Evolutionary conservation across 257 asterid genomes (phyloP).

Genomic region (Nicotiana paniculata): DNA sequence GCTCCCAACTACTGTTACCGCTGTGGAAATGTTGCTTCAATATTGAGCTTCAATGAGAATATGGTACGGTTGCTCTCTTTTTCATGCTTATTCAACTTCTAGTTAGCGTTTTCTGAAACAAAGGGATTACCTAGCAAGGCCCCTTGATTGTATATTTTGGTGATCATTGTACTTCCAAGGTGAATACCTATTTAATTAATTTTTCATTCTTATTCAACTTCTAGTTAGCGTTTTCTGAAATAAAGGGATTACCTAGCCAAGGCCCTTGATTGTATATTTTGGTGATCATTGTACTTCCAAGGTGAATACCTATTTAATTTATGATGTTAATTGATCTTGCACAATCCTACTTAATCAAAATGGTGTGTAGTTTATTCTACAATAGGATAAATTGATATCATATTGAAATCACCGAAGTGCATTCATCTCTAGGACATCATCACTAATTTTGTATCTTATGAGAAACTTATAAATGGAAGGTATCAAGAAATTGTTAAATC

Average conservation of each 20-base stretch:
- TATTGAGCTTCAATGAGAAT: constrained; percentile 92
- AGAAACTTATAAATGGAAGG: not conserved
- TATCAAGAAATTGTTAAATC: not conserved
- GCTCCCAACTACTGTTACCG: constrained; percentile 99
- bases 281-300: not conserved
- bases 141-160: not conserved
- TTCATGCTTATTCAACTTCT: not conserved
- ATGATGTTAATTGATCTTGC: not conserved
- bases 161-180: not conserved
- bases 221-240: not conserved
- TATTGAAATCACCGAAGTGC: not conserved
- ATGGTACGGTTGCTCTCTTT: constrained; percentile 46
- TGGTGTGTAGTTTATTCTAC: not conserved
- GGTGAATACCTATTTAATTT: not conserved
- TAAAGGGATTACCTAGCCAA: constrained; percentile 3
- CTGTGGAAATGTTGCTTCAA: constrained; percentile 97
- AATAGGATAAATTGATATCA: not conserved
- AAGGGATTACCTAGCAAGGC: constrained; percentile 1
- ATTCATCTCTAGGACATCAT: not conserved
- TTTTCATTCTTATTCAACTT: not conserved
- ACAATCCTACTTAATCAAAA: not conserved
- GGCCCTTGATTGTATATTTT: not conserved
- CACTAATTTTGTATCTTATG: not conserved
- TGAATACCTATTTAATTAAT: not conserved
- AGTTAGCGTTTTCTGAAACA: not conserved